A percentile compares a stretch with the other conserved stretches of the same genome.
Evolutionary conservation across 805 yeast species (phyloP).

Genomic region (Ogataea trehalophila): DNA sequence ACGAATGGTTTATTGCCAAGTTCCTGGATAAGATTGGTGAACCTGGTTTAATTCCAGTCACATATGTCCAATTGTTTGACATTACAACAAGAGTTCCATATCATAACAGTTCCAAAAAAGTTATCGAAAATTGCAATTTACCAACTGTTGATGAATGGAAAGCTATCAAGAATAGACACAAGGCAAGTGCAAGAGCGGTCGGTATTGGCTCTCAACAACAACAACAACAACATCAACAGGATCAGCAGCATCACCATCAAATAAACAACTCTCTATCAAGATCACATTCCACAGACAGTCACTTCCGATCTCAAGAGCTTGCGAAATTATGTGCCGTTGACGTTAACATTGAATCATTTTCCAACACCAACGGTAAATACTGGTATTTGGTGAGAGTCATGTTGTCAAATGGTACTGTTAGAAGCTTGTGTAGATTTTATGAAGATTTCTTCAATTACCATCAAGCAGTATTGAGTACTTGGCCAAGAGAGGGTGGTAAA

Average conservation of each 20-base stretch:
- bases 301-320: constrained; percentile 4
- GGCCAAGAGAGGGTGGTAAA: constrained; percentile 91
- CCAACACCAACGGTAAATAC: constrained; percentile 78
- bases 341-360: constrained; percentile 76
- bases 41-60: constrained; percentile 92
- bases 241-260: constrained; percentile 10
- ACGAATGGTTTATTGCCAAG: constrained; percentile 97
- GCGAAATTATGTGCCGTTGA: constrained; percentile 36
- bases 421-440: constrained; percentile 81
- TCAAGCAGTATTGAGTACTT: constrained; percentile 71
- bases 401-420: constrained; percentile 58
- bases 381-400: constrained; percentile 77
- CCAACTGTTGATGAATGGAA: constrained; percentile 98
- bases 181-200: constrained; percentile 67
- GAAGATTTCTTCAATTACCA: constrained; percentile 96
- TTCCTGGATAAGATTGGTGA: constrained; percentile 95
- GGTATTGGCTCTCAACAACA: constrained; percentile 15
- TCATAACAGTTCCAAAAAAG: constrained; percentile 42
- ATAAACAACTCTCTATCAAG: constrained; percentile 9
- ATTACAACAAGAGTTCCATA: constrained; percentile 59
- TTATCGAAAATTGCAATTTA: constrained; percentile 58
- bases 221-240: constrained; percentile 12
- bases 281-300: constrained; percentile 12
- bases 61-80: constrained; percentile 83
- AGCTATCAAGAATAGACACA: constrained; percentile 80